phyloP scores from a whole-genome alignment of 805 yeast species.

The Debaryomyces maramus region DNA sequence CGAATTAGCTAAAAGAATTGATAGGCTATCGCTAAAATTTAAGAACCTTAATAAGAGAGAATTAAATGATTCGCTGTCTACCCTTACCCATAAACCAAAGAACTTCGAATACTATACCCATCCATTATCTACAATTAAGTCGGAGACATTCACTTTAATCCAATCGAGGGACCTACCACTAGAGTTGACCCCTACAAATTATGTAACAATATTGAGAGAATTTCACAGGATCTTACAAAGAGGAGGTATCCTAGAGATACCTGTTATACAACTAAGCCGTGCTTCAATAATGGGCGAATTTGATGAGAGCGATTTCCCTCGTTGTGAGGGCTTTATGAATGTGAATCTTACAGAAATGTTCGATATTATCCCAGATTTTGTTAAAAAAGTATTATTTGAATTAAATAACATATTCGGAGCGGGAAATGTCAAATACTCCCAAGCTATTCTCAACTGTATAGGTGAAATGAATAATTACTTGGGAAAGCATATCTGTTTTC shows the following conservation, averaged over 20 bases:
- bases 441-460: slow-evolving; percentile 27
- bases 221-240: slow-evolving; percentile 35
- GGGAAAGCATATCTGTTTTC: slow-evolving; percentile 27
- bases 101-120: slow-evolving; percentile 30
- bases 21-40: slow-evolving; percentile 20
- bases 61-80: not conserved
- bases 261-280: slow-evolving; percentile 20
- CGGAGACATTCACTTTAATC: slow-evolving; percentile 34
- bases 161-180: slow-evolving; percentile 38
- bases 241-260: slow-evolving; percentile 38
- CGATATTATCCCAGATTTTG: slow-evolving; percentile 26
- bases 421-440: slow-evolving; percentile 29
- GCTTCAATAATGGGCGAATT: slow-evolving; percentile 7
- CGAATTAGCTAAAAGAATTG: slow-evolving; percentile 18
- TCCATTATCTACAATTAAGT: slow-evolving; percentile 25
- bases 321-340: not conserved
- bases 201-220: slow-evolving; percentile 26
- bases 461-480: slow-evolving; percentile 33
- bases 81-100: slow-evolving; percentile 26
- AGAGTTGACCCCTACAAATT: slow-evolving; percentile 30
- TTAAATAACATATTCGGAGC: slow-evolving; percentile 31
- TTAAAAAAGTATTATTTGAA: slow-evolving; percentile 21
- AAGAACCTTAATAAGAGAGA: not conserved
- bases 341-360: not conserved
- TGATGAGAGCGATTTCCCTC: not conserved